Base-by-base conservation (phyloP, 352 stramenopile genomes). In the Phytophthora sp. region DNA sequence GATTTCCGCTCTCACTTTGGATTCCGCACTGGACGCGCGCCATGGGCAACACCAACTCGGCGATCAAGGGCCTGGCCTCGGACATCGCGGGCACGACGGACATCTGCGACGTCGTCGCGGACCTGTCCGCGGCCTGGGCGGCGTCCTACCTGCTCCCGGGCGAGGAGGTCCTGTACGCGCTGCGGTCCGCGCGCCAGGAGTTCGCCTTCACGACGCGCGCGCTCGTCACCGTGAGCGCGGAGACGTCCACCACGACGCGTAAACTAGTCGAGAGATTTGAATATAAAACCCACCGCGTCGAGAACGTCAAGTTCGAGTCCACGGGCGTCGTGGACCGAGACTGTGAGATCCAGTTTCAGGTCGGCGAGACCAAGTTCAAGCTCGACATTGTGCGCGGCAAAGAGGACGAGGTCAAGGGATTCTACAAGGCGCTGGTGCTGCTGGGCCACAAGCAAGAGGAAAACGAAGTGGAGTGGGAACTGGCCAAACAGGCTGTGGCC, bases 191-290 rank as follows among this genome's bases (percentile, higher is more conserved):
- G 21, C 78, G 83, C n/a, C 71, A 86, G 35, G 79, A 88, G 62
- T 84, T 73, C 39, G 55, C 72, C 20, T 88, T 88, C 54, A 86
- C 79, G 11, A 77, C 84, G 54, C 71, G 82, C 42, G 78, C 78
- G 37, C 44, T 88, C 37, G 37, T 88, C 17, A 56, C 55, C 31
- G 48, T 75, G 38, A 46, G 61, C n/a, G 76, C 76, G 15, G 65
- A 73, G 44, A 74, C 42, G 37, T 77, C 73, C 21, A 78, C 61
- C 2, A 74, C 66, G 11, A 74, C 68, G 3, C 48, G 44, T 2
- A 73, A 67, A 41, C n/a, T 70, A 26, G 69, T 84, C 12, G 56
- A 62, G 37, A 60, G 74, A 11, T 71, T 70, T 39, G 68, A 79
- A 20, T 84, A 74, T 61, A 77, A 71, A 37, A 35, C 0, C 18